Percentiles rank a stretch among this genome's conserved stretches.
Evolutionary conservation across 306 rosid species (phyloP).

Genomic region (Fagus crenata): DNA sequence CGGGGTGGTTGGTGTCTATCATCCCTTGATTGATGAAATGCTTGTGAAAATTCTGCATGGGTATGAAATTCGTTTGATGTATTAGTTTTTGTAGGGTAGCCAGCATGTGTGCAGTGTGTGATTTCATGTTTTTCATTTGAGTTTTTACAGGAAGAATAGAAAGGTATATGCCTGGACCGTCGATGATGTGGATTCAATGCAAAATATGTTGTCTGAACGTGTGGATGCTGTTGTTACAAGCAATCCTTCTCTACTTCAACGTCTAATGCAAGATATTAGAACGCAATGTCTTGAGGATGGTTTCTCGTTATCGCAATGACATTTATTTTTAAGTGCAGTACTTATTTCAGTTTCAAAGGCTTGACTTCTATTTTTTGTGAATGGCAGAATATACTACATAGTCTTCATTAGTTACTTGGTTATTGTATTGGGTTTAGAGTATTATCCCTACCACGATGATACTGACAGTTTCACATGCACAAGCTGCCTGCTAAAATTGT

Average conservation of each 20-base stretch:
- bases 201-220: conserved; percentile 56
- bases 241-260: conserved; percentile 68
- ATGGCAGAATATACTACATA: conserved; percentile 2
- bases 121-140: conserved; percentile 20
- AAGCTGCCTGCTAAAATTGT: not conserved
- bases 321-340: conserved; percentile 6
- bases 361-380: conserved; percentile 8
- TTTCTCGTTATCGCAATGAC: conserved; percentile 48
- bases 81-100: not conserved
- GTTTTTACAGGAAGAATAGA: conserved; percentile 61
- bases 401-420: not conserved
- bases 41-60: conserved; percentile 66
- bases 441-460: not conserved
- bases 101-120: not conserved
- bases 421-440: not conserved
- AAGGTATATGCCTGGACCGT: conserved; percentile 91
- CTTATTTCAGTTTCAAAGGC: not conserved
- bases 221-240: conserved; percentile 86
- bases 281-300: conserved; percentile 78
- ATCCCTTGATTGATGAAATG: conserved; percentile 74
- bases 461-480: not conserved
- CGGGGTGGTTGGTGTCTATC: conserved; percentile 80
- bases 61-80: conserved; percentile 39
- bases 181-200: conserved; percentile 73
- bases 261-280: conserved; percentile 66